Evolutionary conservation across 495 filamentous ascomycete genomes (phyloP), one percentile per base, ranked within the genome.

Genomic region (Paragyromitra xinjiangensis): DNA sequence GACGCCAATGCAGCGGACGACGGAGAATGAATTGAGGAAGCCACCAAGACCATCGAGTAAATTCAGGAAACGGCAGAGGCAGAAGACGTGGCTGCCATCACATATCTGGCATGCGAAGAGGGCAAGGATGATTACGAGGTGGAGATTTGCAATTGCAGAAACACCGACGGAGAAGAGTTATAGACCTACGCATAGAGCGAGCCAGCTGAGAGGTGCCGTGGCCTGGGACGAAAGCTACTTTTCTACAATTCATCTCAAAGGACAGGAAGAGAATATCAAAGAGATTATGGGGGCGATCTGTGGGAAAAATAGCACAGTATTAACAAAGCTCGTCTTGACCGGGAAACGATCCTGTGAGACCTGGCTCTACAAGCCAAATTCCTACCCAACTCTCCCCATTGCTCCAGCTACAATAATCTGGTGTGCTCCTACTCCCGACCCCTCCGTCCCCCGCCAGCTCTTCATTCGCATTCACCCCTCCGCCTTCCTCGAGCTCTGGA

Each of bases 161-260:
- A 92, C 91, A 44, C 93, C 94, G 0, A 95, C 91, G 1, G 90
- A 93, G 81, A 99, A 99, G 84, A 90, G 90, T 66, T 97, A 97
- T 83, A 86, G 95, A 22, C 89, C 91, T 48, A 95, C 93, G 1
- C 94, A 98, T 84, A 88, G 96, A 48, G 92, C 94, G n/a, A 88
- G 87, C 45, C 85, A 87, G 51, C 85, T 85, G 64, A 86, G 87
- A 12, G 89, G 89, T 19, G 86, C 91, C 19, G 87, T 95, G 9
- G 91, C 89, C 3, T 99, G 96, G 95, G 95, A 99, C 85, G 93
- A 90, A 88, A 98, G 94, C 81, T 99, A 97, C 82, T 93, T 95
- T 85, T 90, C 93, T 82, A 98, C 93, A 1, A 90, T 97, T 76
- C 88, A 90, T 42, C 79, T 98, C 1, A 91, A 92, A 70, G 95